These are phyloP conservation scores for Alternaria metachromatica DNA, from an alignment of 2,329 filamentous ascomycete species.

Conservation along the genomic window DNA sequence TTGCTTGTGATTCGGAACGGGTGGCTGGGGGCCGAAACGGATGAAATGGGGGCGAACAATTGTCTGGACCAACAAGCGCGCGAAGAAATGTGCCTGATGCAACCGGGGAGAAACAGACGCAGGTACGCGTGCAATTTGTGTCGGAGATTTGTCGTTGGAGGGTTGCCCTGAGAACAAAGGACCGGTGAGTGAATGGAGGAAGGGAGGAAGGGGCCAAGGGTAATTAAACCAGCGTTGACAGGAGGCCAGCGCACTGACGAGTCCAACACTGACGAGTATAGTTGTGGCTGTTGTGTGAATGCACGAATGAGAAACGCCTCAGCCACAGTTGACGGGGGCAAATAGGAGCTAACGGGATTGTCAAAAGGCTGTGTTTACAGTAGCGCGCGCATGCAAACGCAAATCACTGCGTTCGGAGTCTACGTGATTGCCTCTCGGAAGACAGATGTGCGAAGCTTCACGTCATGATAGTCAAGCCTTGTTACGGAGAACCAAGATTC, in stretches of 20 bases:
- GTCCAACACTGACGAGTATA: slow-evolving; percentile 4
- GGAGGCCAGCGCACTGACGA: slow-evolving; percentile 2
- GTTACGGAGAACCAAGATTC: slow-evolving; percentile 10
- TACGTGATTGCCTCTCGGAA: neutral
- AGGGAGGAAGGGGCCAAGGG: slow-evolving; percentile 12
- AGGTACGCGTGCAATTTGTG: slow-evolving; percentile 1
- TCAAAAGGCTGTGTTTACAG: slow-evolving; percentile 3
- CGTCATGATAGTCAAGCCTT: slow-evolving; percentile 33
- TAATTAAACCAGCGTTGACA: slow-evolving; percentile 21
- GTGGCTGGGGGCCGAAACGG: slow-evolving; percentile 17
- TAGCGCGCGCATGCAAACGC: slow-evolving; percentile 14
- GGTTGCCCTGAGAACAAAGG: neutral
- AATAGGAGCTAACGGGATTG: neutral
- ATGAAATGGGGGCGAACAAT: slow-evolving; percentile 6
- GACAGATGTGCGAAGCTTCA: slow-evolving; percentile 19
- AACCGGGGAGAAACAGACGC: slow-evolving; percentile 8
- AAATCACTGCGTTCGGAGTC: slow-evolving; percentile 10
- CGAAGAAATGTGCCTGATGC: slow-evolving; percentile 1
- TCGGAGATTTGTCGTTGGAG: slow-evolving; percentile 6
- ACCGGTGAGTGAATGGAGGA: slow-evolving; percentile 13
- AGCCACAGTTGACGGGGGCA: slow-evolving; percentile 7
- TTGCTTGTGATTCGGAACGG: slow-evolving; percentile 10
- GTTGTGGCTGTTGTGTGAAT: slow-evolving; percentile 8
- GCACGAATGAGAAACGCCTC: slow-evolving; percentile 3
- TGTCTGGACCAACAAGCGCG: slow-evolving; percentile 23